A percentile compares a stretch with the other conserved stretches of the same genome.
Evolutionary conservation across 495 filamentous ascomycete genomes (phyloP).

Genomic region (Ramalina intermedia): DNA sequence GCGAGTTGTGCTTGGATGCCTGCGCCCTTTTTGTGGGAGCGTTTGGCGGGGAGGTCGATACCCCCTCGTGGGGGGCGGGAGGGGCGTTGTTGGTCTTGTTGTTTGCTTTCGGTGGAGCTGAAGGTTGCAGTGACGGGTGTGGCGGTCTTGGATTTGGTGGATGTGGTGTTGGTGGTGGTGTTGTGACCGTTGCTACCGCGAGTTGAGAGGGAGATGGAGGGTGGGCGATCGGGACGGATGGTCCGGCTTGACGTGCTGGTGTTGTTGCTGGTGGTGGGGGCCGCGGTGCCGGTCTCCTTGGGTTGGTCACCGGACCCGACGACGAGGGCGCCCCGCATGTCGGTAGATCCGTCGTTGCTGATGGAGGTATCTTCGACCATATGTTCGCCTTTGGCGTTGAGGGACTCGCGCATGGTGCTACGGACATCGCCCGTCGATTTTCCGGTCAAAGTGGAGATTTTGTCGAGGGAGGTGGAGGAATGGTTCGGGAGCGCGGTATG

Average conservation of each 20-base stretch:
- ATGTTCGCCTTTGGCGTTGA: slow-evolving; percentile 18
- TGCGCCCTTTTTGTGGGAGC: slow-evolving; percentile 57
- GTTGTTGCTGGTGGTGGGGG: slow-evolving; percentile 1
- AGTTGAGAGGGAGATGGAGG: slow-evolving; percentile 14
- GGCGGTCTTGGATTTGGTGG: slow-evolving; percentile 43
- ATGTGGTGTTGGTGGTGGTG: slow-evolving; percentile 15
- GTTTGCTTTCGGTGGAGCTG: slow-evolving; percentile 17
- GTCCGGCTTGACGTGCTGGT: neutral
- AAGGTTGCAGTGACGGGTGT: slow-evolving; percentile 33
- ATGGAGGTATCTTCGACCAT: slow-evolving; percentile 13
- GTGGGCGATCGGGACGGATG: slow-evolving; percentile 12
- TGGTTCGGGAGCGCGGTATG: neutral
- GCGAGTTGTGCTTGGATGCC: slow-evolving; percentile 21
- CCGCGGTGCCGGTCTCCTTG: neutral
- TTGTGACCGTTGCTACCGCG: slow-evolving; percentile 7
- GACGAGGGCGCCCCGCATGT: slow-evolving; percentile 10
- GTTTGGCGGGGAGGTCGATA: slow-evolving; percentile 34
- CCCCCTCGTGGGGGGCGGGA: slow-evolving; percentile 29
- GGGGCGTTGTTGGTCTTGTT: slow-evolving; percentile 11
- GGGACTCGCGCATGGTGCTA: slow-evolving; percentile 22
- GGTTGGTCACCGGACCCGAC: slow-evolving; percentile 2
- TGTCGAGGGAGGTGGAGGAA: slow-evolving; percentile 22
- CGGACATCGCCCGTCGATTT: slow-evolving; percentile 24
- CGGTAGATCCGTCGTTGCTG: slow-evolving; percentile 7
- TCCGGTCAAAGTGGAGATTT: slow-evolving; percentile 22